Conservation (phyloP, 2,329 filamentous ascomycete species). For the Aspergillus glaucus region DNA sequence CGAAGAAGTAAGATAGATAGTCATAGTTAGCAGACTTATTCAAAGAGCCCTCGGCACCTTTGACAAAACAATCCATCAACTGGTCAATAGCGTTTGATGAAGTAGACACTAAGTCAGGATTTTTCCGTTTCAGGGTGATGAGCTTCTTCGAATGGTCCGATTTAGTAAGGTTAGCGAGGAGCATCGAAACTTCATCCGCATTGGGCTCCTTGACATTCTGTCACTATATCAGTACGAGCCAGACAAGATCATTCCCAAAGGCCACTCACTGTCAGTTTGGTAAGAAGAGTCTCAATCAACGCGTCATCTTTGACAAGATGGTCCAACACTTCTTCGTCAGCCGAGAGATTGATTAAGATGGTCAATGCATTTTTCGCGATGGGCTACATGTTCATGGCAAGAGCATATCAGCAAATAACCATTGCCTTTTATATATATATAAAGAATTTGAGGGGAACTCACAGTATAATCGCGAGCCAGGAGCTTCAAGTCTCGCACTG, state of each 20-base stretch:
- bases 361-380: constrained; percentile 91
- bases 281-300: constrained; percentile 69
- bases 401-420: constrained; percentile 1
- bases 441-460: constrained; percentile 26
- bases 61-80: constrained; percentile 91
- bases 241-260: constrained; percentile 17
- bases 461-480: constrained; percentile 78
- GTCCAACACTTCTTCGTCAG: constrained; percentile 71
- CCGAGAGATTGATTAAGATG: constrained; percentile 71
- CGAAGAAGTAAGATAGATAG: constrained; percentile 90
- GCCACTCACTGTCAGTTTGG: constrained; percentile 67
- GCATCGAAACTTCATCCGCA: constrained; percentile 80
- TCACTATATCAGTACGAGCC: constrained; percentile 5
- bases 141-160: constrained; percentile 65
- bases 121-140: constrained; percentile 59
- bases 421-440: not conserved
- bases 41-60: constrained; percentile 73
- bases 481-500: constrained; percentile 81
- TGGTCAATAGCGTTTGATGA: constrained; percentile 77
- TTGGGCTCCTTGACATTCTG: constrained; percentile 61
- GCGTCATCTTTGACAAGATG: constrained; percentile 68
- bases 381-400: constrained; percentile 45
- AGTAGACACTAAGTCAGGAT: constrained; percentile 64
- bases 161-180: constrained; percentile 87
- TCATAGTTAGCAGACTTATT: constrained; percentile 85